Percentiles rank a stretch among this genome's conserved stretches.
phyloP scores from a whole-genome alignment of 768 basidiomycete species.

The Kwoniella shandongensis region DNA sequence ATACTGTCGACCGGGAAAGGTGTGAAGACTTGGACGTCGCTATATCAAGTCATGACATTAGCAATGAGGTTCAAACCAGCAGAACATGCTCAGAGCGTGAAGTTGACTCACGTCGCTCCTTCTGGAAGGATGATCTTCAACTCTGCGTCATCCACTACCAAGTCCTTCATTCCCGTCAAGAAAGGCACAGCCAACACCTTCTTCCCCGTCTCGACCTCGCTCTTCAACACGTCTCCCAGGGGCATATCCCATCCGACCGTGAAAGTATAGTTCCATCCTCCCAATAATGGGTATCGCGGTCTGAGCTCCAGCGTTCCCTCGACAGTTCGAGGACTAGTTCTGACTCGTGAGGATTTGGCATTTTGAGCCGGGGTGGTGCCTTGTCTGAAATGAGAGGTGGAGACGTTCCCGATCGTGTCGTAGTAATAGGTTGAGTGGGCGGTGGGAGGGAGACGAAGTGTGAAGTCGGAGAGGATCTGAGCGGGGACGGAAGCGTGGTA shows the following conservation, averaged over 20 bases:
- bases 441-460: conserved; percentile 77
- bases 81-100: not conserved
- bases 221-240: conserved; percentile 63
- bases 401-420: conserved; percentile 93
- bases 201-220: conserved; percentile 65
- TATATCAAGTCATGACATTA: conserved; percentile 47
- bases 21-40: conserved; percentile 71
- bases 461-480: conserved; percentile 66
- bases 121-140: conserved; percentile 83
- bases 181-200: conserved; percentile 78
- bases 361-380: conserved; percentile 50
- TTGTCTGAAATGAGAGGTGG: conserved; percentile 79
- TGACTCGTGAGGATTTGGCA: conserved; percentile 14
- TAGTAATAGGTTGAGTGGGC: conserved; percentile 82
- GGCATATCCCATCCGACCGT: conserved; percentile 93
- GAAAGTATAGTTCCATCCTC: conserved; percentile 97
- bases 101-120: conserved; percentile 77
- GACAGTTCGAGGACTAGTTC: conserved; percentile 28
- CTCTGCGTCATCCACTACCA: conserved; percentile 69
- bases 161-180: conserved; percentile 74
- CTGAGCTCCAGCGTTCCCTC: conserved; percentile 73
- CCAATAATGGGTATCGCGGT: conserved; percentile 88
- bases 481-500: conserved; percentile 67
- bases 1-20: conserved; percentile 75
- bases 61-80: conserved; percentile 6